Base-by-base conservation (phyloP, 2,329 filamentous ascomycete species). In the Ophiostoma fasciatum region DNA sequence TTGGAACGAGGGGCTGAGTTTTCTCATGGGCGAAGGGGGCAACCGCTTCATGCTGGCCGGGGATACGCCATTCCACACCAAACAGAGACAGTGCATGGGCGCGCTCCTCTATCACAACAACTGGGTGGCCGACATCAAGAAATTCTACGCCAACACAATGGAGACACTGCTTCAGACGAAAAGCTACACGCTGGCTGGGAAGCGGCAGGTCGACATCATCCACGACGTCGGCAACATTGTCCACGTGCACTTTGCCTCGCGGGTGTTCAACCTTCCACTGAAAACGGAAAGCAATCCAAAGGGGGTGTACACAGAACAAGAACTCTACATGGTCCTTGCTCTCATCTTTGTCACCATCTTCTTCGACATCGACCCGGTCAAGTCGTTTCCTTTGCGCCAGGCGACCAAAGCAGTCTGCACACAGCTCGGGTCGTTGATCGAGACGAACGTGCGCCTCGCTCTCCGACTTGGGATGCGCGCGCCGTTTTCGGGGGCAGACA, bases 151-250 rank as follows among this genome's bases (percentile, higher is more conserved):
- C 10, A 60, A 68, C 22, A 74, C 70, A 12, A 75, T 71, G 1
- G 58, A 71, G 34, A 58, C 66, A 20, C 62, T 90, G 3, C 61
- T 92, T 15, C 52, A 59, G 0, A 64, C 74, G 20, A 81, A 82
- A 52, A 71, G 70, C 29, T 81, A 73, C 53, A 67, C 64, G 38
- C 64, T 87, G 20, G 58, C 53, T 1, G 67, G 67, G 8, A 63
- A 66, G 37, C 68, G 69, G 35, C 76, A 82, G 50, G 68, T 84
- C 28, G 82, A 90, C 46, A 63, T 87, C 4, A 60, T 82, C 9
- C 69, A 75, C 18, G 75, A 82, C 37, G 68, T 83, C 1, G 76
- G 71, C 19, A 83, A 83, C 49, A 56, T 81, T 19, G 68, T 65
- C 0, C 76, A 78, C 6, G 70, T 75, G 4, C 63, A 72, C 46